phyloP scores from a whole-genome alignment of 2,329 filamentous ascomycete genomes.

The Aspergillus felis region DNA sequence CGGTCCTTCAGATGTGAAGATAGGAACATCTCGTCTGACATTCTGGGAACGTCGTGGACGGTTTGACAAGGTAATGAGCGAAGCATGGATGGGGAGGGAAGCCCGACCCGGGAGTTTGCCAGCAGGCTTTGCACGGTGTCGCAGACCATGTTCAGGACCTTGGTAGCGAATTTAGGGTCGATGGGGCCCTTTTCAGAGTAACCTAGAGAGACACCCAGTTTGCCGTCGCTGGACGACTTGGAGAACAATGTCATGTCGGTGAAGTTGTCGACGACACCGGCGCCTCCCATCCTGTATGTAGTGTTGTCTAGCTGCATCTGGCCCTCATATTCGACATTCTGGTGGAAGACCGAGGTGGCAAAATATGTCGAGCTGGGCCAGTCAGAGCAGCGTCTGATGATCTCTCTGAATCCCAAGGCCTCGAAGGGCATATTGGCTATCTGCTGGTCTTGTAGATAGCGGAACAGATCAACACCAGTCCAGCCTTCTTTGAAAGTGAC shows the following conservation, averaged over 20 bases:
- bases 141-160: conserved; percentile 39
- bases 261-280: conserved; percentile 38
- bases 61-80: conserved; percentile 29
- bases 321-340: conserved; percentile 34
- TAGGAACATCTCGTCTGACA: conserved; percentile 30
- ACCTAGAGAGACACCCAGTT: conserved; percentile 34
- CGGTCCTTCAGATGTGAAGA: conserved; percentile 35
- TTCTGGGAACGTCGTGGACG: conserved; percentile 23
- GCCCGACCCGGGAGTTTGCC: conserved; percentile 29
- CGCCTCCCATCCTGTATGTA: conserved; percentile 36
- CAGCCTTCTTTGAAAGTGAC: conserved; percentile 52
- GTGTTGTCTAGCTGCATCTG: conserved; percentile 37
- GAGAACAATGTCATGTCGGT: conserved; percentile 40
- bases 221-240: conserved; percentile 29
- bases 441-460: conserved; percentile 55
- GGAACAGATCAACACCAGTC: conserved; percentile 52
- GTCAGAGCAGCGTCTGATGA: conserved; percentile 43
- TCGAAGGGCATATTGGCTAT: conserved; percentile 55
- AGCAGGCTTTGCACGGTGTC: conserved; percentile 35
- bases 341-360: conserved; percentile 39
- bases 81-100: conserved; percentile 32
- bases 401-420: conserved; percentile 53
- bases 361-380: conserved; percentile 41
- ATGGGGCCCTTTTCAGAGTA: conserved; percentile 37
- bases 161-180: conserved; percentile 29